Evolutionary conservation across 257 asterid species (phyloP), one percentile per base, ranked within the genome.

Genomic region (Solanum okadae): DNA sequence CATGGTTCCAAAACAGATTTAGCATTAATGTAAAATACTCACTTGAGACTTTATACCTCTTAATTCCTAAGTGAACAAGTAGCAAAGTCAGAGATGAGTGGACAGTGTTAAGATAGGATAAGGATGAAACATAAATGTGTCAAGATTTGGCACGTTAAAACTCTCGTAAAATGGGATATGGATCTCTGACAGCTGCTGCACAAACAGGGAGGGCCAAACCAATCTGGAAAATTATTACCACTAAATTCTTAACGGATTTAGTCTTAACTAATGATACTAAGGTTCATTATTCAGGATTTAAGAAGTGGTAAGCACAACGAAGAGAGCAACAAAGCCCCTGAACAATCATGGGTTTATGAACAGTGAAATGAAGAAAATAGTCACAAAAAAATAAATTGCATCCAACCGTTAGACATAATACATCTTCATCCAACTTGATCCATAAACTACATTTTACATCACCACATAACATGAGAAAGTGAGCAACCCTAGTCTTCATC

Each of bases 401-500:
- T 31, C 70, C 86, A 82, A 49, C 29, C 25, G 1, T 46, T 81
- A 81, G 38, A 81, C 68, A 10, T 46, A 10, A 82, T 31, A 82
- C 86, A 49, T 82, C 86, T 49, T 82, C 86, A 82, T 18, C 70
- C 86, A 82, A 29, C 71, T 31, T 49, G 71, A 49, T 82, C 65
- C 86, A 49, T 82, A 18, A 46, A 52, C 86, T 82, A 82, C 44
- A 82, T 52, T 82, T 82, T 82, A 82, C 71, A 82, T 49, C 71
- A 31, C 71, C 71, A 52, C 70, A 82, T 18, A 82, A 82, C 86
- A 29, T 33, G 22, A 31, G 23, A 49, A 29, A 49, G 68, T 46
- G 78, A 86, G 23, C 31, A 68, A 42, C 67, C 38, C 79, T 72
- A 72, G 31, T 91, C 88, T 75, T 91, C 89, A 46, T 86, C 92